Percentiles rank a stretch among this genome's conserved stretches.
phyloP scores from a whole-genome alignment of 2,329 filamentous ascomycete species.

The Cercospora sp. region DNA sequence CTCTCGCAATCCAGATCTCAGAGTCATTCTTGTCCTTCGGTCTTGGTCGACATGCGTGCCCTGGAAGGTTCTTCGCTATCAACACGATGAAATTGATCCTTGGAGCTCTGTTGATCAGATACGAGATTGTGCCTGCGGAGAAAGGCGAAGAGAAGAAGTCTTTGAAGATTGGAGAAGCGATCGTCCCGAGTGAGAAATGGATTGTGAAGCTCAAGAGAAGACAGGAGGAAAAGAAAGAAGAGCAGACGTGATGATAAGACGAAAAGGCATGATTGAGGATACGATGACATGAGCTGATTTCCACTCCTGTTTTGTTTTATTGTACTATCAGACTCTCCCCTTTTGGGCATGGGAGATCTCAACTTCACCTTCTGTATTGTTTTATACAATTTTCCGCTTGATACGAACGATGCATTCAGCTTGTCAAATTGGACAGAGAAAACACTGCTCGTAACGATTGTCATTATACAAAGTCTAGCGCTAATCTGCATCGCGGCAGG shows the following conservation, averaged over 20 bases:
- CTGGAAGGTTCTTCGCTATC: conserved; percentile 48
- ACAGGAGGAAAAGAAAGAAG: background rate
- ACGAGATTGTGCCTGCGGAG: conserved; percentile 35
- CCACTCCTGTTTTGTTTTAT: background rate
- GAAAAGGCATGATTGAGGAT: background rate
- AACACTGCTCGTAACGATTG: background rate
- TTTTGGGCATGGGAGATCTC: background rate
- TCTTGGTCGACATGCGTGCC: conserved; percentile 27
- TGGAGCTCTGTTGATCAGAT: conserved; percentile 43
- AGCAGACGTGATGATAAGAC: background rate
- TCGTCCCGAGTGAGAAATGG: conserved; percentile 12
- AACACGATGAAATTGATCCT: conserved; percentile 50
- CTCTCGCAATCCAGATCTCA: conserved; percentile 15
- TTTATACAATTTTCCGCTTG: background rate
- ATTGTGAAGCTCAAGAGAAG: background rate
- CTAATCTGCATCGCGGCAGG: background rate
- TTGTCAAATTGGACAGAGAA: background rate
- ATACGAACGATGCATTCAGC: background rate
- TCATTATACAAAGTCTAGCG: background rate
- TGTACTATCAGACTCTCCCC: background rate
- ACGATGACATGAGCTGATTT: background rate
- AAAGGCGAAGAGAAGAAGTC: conserved; percentile 9
- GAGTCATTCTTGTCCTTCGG: conserved; percentile 28
- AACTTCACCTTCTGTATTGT: background rate
- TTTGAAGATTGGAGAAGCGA: conserved; percentile 4